phyloP scores from a whole-genome alignment of 2,329 filamentous ascomycete species.

The Calonectria hawksworthii region DNA sequence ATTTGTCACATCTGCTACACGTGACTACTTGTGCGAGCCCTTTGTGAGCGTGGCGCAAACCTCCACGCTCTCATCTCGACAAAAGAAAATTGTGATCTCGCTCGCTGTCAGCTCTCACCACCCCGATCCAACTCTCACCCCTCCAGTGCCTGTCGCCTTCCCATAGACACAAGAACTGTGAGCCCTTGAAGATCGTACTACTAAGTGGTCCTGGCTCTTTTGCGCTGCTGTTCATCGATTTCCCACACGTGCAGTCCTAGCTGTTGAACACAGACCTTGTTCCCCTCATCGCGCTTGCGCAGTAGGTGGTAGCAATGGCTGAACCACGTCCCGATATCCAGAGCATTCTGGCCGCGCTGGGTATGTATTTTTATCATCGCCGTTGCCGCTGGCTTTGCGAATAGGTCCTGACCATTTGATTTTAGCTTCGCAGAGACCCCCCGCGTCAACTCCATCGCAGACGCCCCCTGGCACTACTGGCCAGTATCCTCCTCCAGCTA shows the following conservation, averaged over 20 bases:
- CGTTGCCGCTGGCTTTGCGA: constrained; percentile 16
- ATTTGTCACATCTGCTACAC: constrained; percentile 34
- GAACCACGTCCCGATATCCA: constrained; percentile 49
- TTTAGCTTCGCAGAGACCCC: constrained; percentile 61
- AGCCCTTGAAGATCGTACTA: neutral
- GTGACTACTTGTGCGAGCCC: constrained; percentile 28
- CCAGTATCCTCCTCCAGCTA: constrained; percentile 54
- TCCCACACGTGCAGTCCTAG: constrained; percentile 26
- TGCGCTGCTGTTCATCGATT: constrained; percentile 11
- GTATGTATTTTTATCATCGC: constrained; percentile 50
- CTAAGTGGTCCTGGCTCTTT: neutral
- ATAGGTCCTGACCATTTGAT: constrained; percentile 38
- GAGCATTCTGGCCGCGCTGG: constrained; percentile 64
- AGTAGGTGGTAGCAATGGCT: constrained; percentile 38
- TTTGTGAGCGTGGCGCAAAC: constrained; percentile 39
- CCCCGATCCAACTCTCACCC: constrained; percentile 12
- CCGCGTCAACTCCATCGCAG: constrained; percentile 58
- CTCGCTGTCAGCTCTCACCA: constrained; percentile 28
- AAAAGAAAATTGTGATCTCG: constrained; percentile 39
- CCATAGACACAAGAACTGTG: neutral
- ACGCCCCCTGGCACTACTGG: constrained; percentile 55
- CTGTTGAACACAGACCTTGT: neutral
- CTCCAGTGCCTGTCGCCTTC: constrained; percentile 22
- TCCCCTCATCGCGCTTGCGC: constrained; percentile 22
- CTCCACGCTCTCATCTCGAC: constrained; percentile 28